Conservation (phyloP, 805 yeast species). For the Ogataea trehalophila region DNA sequence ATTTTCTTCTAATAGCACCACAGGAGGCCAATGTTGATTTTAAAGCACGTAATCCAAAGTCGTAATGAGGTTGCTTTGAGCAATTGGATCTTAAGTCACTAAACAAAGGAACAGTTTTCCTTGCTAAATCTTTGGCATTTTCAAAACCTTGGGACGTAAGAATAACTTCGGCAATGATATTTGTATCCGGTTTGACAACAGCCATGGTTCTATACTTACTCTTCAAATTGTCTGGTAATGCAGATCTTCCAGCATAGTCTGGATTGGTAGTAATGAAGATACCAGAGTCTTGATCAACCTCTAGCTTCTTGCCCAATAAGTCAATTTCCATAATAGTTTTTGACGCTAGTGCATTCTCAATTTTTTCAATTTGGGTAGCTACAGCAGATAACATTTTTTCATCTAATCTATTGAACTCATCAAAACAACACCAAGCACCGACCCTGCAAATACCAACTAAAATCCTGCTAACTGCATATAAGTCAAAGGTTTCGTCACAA, state of each 20-base stretch:
- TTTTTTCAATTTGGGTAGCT: conserved; percentile 70
- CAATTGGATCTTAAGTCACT: conserved; percentile 33
- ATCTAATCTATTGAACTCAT: conserved; percentile 83
- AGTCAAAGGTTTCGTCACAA: conserved; percentile 88
- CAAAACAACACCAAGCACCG: conserved; percentile 96
- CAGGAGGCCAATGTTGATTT: conserved; percentile 62
- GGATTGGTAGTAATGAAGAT: conserved; percentile 92
- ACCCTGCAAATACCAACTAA: conserved; percentile 73
- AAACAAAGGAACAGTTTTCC: conserved; percentile 52
- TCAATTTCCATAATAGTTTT: conserved; percentile 27
- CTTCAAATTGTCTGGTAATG: conserved; percentile 80
- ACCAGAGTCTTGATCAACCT: conserved; percentile 50
- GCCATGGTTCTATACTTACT: conserved; percentile 72
- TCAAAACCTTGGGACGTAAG: conserved; percentile 68
- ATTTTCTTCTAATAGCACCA: conserved; percentile 35
- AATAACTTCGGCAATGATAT: conserved; percentile 64
- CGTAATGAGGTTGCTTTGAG: conserved; percentile 70
- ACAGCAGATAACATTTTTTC: conserved; percentile 74
- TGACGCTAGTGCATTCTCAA: conserved; percentile 48
- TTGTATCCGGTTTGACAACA: conserved; percentile 67
- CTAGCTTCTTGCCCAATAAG: conserved; percentile 37
- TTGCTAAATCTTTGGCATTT: conserved; percentile 41
- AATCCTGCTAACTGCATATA: conserved; percentile 70
- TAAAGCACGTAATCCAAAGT: conserved; percentile 82
- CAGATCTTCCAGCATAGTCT: conserved; percentile 75